phyloP scores from a whole-genome alignment of 2,329 filamentous ascomycete genomes.

The Thielaviopsis euricoi region DNA sequence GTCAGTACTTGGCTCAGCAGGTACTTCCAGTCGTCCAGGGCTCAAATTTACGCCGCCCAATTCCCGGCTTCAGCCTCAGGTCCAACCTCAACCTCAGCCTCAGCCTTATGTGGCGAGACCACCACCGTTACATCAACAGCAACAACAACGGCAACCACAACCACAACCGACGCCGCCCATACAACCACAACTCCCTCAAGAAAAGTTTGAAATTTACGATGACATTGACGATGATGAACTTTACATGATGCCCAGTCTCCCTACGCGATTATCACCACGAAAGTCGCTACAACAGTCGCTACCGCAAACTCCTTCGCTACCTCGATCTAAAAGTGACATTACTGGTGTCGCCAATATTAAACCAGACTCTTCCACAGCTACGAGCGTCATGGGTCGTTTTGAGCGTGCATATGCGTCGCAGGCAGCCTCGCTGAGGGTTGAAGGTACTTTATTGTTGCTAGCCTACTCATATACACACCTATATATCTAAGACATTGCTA shows the following conservation, averaged over 20 bases:
- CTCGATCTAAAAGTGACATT: neutral
- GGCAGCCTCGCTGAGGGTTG: conserved; percentile 5
- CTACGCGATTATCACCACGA: conserved; percentile 3
- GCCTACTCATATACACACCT: neutral
- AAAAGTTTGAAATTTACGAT: conserved; percentile 16
- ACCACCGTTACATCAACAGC: neutral
- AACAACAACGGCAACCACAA: neutral
- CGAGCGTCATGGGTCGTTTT: conserved; percentile 4
- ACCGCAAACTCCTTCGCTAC: neutral
- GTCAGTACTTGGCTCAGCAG: neutral
- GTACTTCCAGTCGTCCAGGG: neutral
- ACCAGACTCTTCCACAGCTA: neutral
- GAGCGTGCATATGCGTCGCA: conserved; percentile 9
- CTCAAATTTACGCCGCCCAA: neutral
- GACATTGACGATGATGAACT: conserved; percentile 11
- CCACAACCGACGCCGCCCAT: conserved; percentile 14
- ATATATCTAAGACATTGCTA: neutral
- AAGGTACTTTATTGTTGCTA: neutral
- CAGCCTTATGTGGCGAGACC: conserved; percentile 1
- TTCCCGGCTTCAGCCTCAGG: neutral
- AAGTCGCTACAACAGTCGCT: neutral
- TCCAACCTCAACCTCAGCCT: neutral
- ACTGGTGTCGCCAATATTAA: neutral
- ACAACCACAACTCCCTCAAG: conserved; percentile 18
- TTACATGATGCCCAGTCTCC: conserved; percentile 4